These are phyloP conservation scores for Ophiocordyceps unilateralis DNA, from an alignment of 2,329 filamentous ascomycete genomes.

Conservation along the genomic window DNA sequence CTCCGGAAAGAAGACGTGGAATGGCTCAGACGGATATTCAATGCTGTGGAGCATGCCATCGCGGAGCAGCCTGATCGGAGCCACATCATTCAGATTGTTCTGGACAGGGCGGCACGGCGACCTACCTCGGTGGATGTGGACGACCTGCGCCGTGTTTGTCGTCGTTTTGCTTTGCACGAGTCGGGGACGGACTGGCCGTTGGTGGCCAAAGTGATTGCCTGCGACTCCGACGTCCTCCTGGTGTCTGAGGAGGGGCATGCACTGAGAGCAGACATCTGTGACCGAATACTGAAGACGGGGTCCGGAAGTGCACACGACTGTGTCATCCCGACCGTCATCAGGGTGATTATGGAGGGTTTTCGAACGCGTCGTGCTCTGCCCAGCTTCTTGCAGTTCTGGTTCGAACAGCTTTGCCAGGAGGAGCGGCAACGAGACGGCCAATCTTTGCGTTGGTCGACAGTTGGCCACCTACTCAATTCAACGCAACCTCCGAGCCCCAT, in stretches of 20 bases:
- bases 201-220: constrained; percentile 21
- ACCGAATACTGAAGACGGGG: constrained; percentile 12
- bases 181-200: constrained; percentile 24
- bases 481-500: constrained; percentile 7
- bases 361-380: constrained; percentile 25
- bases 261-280: constrained; percentile 23
- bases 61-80: constrained; percentile 9
- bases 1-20: constrained; percentile 18
- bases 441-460: constrained; percentile 16
- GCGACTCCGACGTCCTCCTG: constrained; percentile 31
- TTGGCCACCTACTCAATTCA: constrained; percentile 7
- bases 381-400: constrained; percentile 30
- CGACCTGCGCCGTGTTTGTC: constrained; percentile 25
- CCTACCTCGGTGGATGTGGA: constrained; percentile 19
- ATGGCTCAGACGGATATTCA: constrained; percentile 20
- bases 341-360: constrained; percentile 25
- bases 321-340: constrained; percentile 18
- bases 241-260: constrained; percentile 18
- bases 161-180: constrained; percentile 19
- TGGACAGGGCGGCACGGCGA: constrained; percentile 12
- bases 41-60: constrained; percentile 12
- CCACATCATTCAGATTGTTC: constrained; percentile 12
- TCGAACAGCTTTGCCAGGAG: constrained; percentile 19
- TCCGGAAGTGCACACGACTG: constrained; percentile 6
- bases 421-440: constrained; percentile 11